Conservation (phyloP, 2,329 filamentous ascomycete species). For the Colletotrichum sp. region DNA sequence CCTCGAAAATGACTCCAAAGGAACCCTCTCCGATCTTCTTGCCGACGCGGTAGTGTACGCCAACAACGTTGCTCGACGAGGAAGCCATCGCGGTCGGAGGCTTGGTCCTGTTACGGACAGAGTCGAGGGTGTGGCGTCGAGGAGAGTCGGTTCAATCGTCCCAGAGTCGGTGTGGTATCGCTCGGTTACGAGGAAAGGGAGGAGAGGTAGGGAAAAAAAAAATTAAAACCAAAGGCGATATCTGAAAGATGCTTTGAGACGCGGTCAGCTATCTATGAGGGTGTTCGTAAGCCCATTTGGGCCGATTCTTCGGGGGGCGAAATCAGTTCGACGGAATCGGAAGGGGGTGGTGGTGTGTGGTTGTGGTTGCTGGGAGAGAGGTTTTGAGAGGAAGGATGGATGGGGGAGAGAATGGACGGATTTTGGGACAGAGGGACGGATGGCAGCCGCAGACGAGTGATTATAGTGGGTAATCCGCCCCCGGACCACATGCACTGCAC, state of each 20-base stretch:
- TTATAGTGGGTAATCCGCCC: conserved; percentile 17
- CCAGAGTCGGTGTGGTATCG: conserved; percentile 1
- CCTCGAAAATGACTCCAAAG: conserved; percentile 98
- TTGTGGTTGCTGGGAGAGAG: conserved; percentile 12
- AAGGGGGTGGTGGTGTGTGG: background rate
- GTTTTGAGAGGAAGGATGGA: conserved; percentile 17
- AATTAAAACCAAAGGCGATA: background rate
- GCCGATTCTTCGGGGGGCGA: conserved; percentile 8
- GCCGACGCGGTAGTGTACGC: conserved; percentile 97
- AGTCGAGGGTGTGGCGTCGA: conserved; percentile 2
- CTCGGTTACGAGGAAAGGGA: background rate
- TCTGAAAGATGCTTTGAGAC: conserved; percentile 3
- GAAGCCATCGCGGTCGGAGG: conserved; percentile 70
- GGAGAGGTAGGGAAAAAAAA: background rate
- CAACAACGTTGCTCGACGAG: conserved; percentile 94
- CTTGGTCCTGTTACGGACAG: conserved; percentile 26
- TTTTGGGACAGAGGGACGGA: conserved; percentile 19
- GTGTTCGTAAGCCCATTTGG: conserved; percentile 20
- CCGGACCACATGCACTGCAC: conserved; percentile 19
- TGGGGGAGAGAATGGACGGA: conserved; percentile 22
- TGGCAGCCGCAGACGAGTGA: conserved; percentile 19
- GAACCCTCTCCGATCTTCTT: conserved; percentile 99
- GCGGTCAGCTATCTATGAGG: conserved; percentile 17
- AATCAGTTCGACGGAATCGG: conserved; percentile 18
- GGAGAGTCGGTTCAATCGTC: conserved; percentile 1